Evolutionary conservation across 2,329 filamentous ascomycete genomes (phyloP), one percentile per base, ranked within the genome.

Genomic region (Cladosporium phlei): DNA sequence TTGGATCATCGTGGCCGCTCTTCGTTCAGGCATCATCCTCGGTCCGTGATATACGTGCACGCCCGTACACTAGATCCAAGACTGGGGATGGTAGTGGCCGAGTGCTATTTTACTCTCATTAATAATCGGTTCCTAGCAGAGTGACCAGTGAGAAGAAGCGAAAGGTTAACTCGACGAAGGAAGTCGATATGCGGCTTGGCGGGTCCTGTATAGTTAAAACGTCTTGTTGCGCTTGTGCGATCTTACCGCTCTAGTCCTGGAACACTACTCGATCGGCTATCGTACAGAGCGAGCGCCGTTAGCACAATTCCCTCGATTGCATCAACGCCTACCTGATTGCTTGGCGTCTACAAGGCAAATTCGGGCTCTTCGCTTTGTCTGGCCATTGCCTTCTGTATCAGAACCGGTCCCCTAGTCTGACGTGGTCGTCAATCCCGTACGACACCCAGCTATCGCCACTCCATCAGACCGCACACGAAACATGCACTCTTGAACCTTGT

Each of bases 211-310:
- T 45, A 45, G 42, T 45, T 37, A 34, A 45, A 45, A 45, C 42
- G 37, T 45, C 42, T 22, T 32, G 24, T 34, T 45, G 42, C 42
- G 42, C 42, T 45, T 45, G 42, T 45, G 42, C 42, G 32, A 45
- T 45, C 42, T 35, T 45, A 45, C 42, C 42, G 42, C 30, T 45
- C 35, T 22, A 25, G 35, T 27, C 21, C 29, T 22, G 30, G 21
- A 25, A 22, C 39, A 24, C 20, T 43, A 33, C 22, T 39, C 39
- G 42, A 45, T 45, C 42, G 42, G 42, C 30, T 28, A 27, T 27
- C 17, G 24, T 35, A 45, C 5, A 37, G 42, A 45, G 24, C 32
- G 42, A 45, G 24, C 32, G 42, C 42, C 42, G 42, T 35, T 43
- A 17, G 32, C 8, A 45, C 32, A 14, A 8, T 45, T 19, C 25